Evolutionary conservation across 192 early-diverging fungal species (phyloP).

Genomic region (Phycomyces blakesleeanus): DNA sequence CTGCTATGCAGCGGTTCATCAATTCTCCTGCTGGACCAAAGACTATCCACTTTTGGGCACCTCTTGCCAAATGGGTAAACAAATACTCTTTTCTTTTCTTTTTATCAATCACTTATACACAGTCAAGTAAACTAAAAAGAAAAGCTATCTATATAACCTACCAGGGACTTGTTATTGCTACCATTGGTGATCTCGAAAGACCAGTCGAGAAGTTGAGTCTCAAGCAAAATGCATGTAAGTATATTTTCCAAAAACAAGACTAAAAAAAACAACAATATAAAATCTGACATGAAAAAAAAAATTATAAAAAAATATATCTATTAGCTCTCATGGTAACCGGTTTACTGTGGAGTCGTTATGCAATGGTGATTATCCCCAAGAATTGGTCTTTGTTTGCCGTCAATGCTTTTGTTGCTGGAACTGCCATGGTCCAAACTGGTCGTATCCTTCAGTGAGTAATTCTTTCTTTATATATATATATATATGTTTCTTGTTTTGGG

Average conservation of each 20-base stretch:
- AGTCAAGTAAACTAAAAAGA: background rate
- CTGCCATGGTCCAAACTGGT: conserved; percentile 77
- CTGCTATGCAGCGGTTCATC: conserved; percentile 65
- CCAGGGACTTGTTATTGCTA: conserved; percentile 87
- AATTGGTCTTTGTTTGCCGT: conserved; percentile 87
- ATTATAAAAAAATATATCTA: background rate
- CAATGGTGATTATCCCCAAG: conserved; percentile 85
- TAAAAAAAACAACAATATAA: too few relatives aligned
- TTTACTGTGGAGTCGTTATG: conserved; percentile 94
- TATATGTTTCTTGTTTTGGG: too few relatives aligned
- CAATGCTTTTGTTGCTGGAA: conserved; percentile 90
- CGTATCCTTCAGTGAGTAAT: conserved; percentile 71
- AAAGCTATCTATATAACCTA: background rate
- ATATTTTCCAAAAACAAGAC: too few relatives aligned
- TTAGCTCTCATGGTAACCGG: conserved; percentile 90
- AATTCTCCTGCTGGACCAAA: conserved; percentile 78
- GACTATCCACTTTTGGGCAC: conserved; percentile 98
- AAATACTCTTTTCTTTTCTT: background rate
- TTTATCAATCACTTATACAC: too few relatives aligned
- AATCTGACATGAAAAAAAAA: too few relatives aligned
- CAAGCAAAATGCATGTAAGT: conserved; percentile 65
- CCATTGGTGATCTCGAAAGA: conserved; percentile 82
- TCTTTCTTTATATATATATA: too few relatives aligned
- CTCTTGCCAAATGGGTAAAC: conserved; percentile 79
- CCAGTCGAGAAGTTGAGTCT: conserved; percentile 86